Base-by-base conservation (phyloP, 2,329 filamentous ascomycete genomes). In the Trichoderma afroharzianum region DNA sequence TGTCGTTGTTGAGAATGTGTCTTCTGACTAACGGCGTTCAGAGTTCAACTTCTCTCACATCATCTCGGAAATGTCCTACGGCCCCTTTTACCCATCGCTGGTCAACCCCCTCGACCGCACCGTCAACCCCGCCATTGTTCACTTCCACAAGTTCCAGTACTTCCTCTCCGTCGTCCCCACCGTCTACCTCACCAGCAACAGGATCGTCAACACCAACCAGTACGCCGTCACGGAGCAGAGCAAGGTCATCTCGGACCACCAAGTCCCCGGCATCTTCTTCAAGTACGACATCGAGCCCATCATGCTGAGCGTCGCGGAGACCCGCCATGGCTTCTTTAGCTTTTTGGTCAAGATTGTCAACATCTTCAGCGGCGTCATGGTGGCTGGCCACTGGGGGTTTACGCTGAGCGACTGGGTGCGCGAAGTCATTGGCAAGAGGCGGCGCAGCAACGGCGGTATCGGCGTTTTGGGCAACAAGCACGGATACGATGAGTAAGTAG, bases 221-320 rank as follows among this genome's bases (percentile, higher is more conserved):
- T 99, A 99, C 84, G 96, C 95, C 72, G 96, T 97, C 0, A 98
- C 95, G 0, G 93, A 95, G 79, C 95, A 98, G 84, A 92, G 88
- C 76, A 89, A 91, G 77, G 83, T 86, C 43, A 87, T 97, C 55
- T 84, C 86, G 69, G 92, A 97, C 77, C 90, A 86, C 76, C 74
- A 85, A 72, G 88, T 98, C 1, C 96, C 96, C 0, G 96, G 96
- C 36, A 90, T 99, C 73, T 99, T 98, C 80, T 93, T 99, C 88
- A 99, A 98, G 84, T 99, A 97, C 83, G 95, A 98, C 80, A 98
- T 99, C 76, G 96, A 99, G 85, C 96, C 96, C 1, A 95, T 99
- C 77, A 84, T 96, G 80, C 85, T 99, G 68, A 91, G 92, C 32
- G 91, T 99, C 55, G 91, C 92, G 73, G 95, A 98, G 83, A 90